Conservation (phyloP, 2,329 filamentous ascomycete genomes). For the Aaosphaeria pasadenensis region DNA sequence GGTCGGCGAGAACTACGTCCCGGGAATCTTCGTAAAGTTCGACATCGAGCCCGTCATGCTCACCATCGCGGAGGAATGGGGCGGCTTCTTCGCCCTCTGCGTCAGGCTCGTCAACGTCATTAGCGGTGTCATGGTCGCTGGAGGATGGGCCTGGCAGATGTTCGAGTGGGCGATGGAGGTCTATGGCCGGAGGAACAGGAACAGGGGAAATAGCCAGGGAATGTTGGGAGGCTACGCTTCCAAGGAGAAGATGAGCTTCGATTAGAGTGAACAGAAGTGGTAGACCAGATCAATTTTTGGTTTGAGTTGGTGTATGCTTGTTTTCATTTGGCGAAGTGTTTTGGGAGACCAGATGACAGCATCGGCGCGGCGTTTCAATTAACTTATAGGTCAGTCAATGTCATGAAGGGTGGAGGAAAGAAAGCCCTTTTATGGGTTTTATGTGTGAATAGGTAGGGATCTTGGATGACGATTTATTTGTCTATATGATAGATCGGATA, state of each 20-base stretch:
- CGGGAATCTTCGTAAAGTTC: slow-evolving; percentile 97
- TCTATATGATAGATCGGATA: too few relatives aligned
- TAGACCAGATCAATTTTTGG: too few relatives aligned
- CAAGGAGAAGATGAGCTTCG: slow-evolving; percentile 16
- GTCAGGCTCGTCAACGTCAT: slow-evolving; percentile 88
- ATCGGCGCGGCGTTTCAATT: too few relatives aligned
- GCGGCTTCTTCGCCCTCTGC: slow-evolving; percentile 69
- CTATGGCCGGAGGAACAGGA: slow-evolving; percentile 39
- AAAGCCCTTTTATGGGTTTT: too few relatives aligned
- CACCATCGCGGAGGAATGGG: slow-evolving; percentile 77
- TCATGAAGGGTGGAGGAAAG: too few relatives aligned
- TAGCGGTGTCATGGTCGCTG: slow-evolving; percentile 85
- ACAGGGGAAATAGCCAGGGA: slow-evolving; percentile 42
- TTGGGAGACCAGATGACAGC: too few relatives aligned
- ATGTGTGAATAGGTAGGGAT: too few relatives aligned
- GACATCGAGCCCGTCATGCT: slow-evolving; percentile 95
- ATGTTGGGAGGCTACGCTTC: slow-evolving; percentile 38
- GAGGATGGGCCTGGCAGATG: slow-evolving; percentile 88
- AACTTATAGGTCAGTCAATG: too few relatives aligned
- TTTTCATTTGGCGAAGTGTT: too few relatives aligned
- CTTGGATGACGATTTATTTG: too few relatives aligned
- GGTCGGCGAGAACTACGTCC: slow-evolving; percentile 68
- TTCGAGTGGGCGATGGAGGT: slow-evolving; percentile 67
- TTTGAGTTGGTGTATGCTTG: too few relatives aligned
- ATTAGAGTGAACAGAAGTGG: too few relatives aligned